Percentiles rank a stretch among this genome's conserved stretches.
These are phyloP conservation scores for Hortiboletus campestris DNA, from an alignment of 768 basidiomycete genomes.

Conservation along the genomic window DNA sequence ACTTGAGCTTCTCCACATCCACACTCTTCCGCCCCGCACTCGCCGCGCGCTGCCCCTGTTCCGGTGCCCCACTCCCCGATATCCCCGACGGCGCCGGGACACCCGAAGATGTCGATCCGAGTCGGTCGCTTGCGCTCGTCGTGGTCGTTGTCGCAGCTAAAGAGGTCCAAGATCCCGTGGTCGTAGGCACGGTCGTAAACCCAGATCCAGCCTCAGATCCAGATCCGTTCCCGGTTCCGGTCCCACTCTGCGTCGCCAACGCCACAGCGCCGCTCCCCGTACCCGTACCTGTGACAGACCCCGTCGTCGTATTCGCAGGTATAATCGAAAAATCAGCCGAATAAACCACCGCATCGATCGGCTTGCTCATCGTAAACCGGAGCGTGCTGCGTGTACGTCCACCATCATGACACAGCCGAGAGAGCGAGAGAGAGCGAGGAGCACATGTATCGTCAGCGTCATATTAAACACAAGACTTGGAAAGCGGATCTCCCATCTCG, in stretches of 20 bases:
- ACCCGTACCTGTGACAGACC: neutral
- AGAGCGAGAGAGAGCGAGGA: neutral
- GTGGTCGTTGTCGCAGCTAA: neutral
- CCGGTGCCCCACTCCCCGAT: neutral
- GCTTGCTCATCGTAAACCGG: slow-evolving; percentile 31
- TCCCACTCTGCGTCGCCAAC: slow-evolving; percentile 7
- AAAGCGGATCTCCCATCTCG: slow-evolving; percentile 12
- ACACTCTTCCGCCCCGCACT: slow-evolving; percentile 23
- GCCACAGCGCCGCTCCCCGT: neutral
- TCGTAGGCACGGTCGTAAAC: slow-evolving; percentile 1
- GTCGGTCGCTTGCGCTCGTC: neutral
- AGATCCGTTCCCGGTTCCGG: neutral
- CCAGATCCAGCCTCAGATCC: slow-evolving; percentile 8
- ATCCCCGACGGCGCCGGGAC: slow-evolving; percentile 10
- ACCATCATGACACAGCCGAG: neutral
- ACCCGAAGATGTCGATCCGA: slow-evolving; percentile 5
- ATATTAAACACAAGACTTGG: neutral
- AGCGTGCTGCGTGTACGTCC: slow-evolving; percentile 22
- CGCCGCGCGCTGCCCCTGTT: slow-evolving; percentile 7
- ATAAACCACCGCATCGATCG: slow-evolving; percentile 37
- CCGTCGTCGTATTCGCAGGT: slow-evolving; percentile 16
- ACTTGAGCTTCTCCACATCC: slow-evolving; percentile 39
- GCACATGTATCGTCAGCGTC: neutral
- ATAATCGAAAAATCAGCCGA: slow-evolving; percentile 51
- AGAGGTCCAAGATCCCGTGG: slow-evolving; percentile 1